Conservation (phyloP, 2,329 filamentous ascomycete species). For the Colletotrichum echinochloae region DNA sequence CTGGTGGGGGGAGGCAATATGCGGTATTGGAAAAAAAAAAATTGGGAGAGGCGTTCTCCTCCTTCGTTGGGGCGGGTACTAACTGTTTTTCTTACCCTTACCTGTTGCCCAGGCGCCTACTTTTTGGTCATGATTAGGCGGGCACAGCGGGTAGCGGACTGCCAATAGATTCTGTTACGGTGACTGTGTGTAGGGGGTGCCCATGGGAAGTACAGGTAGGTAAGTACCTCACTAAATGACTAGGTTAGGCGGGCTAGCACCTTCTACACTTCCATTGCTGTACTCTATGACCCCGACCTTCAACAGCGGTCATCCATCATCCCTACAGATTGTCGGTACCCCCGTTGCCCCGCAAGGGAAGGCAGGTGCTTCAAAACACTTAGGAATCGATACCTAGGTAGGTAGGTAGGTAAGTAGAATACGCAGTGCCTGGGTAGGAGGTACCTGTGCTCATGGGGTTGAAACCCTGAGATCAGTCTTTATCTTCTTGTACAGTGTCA, state of each 20-base stretch:
- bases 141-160: constrained; percentile 13
- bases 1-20: constrained; percentile 38
- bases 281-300: not conserved
- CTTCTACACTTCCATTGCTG: constrained; percentile 1
- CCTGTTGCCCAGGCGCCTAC: constrained; percentile 20
- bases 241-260: constrained; percentile 3
- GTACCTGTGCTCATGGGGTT: not conserved
- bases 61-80: constrained; percentile 36
- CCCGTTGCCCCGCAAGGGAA: not conserved
- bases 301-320: not conserved
- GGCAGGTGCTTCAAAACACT: not conserved
- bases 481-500: not conserved
- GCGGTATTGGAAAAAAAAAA: constrained; percentile 34
- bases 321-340: not conserved
- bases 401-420: no score
- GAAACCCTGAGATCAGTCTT: not conserved
- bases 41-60: constrained; percentile 32
- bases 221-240: not conserved
- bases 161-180: constrained; percentile 18
- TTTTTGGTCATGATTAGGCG: constrained; percentile 30
- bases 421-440: not conserved
- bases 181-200: not conserved
- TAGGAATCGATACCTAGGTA: no score
- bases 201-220: not conserved
- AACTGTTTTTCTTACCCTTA: constrained; percentile 5